Base-by-base conservation (phyloP, 2,329 filamentous ascomycete species). In the Alternaria gaisen region DNA sequence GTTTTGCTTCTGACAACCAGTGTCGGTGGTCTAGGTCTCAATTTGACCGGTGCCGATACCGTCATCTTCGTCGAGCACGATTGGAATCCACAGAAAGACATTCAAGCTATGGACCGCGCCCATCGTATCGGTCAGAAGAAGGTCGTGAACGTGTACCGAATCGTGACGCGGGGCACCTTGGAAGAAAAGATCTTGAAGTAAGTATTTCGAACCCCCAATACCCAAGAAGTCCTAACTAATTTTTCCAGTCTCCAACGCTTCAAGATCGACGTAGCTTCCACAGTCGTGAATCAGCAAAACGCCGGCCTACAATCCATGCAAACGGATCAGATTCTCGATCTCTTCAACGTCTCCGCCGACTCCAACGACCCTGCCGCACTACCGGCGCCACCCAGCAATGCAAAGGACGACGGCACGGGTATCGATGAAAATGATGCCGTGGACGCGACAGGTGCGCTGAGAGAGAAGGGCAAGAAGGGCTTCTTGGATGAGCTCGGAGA, bases 41-140 rank as follows among this genome's bases (percentile, higher is more conserved):
- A 99, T 79, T 83, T 99, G 66, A 99, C 95, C 0, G 95, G 95
- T 68, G 95, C 95, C 4, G 95, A 99, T 80, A 99, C 95, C 0
- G 95, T 99, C 78, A 99, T 99, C 71, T 99, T 99, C 73, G 96
- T 99, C 30, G 95, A 99, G 80, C 96, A 99, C 80, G 95, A 99
- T 80, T 99, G 95, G 95, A 99, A 99, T 77, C 95, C 95, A 32
- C 95, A 99, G 77, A 97, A 97, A 80, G 95, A 99, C 80, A 88
- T 99, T 69, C 95, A 99, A 77, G 95, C 95, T 68, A 99, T 99
- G 95, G 95, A 99, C 77, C 93, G 95, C 61, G 95, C 95, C 9
- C 95, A 99, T 84, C 90, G 95, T 70, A 98, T 99, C 72, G 95
- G 95, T 2, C 95, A 99, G 83, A 99, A 99, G 88, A 99, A 98